Evolutionary conservation across 371 early-diverging fungal genomes (phyloP).

Genomic region (Syncephalis plumigaleata): DNA sequence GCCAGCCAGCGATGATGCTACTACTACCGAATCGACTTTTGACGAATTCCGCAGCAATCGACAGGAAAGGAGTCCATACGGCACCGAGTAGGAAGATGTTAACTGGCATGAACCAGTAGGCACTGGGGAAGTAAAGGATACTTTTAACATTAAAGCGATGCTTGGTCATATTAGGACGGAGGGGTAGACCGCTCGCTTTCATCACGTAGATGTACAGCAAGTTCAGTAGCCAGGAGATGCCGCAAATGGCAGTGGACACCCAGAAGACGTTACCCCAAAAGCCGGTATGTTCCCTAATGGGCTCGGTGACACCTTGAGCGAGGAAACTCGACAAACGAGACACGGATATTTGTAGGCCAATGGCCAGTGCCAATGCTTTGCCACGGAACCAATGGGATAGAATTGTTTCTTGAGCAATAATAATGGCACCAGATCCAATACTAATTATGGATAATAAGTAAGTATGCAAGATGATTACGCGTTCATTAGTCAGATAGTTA

Average conservation of each 20-base stretch:
- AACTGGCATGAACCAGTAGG: slow-evolving; percentile 25
- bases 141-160: slow-evolving; percentile 18
- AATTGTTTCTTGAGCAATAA: slow-evolving; percentile 35
- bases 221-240: slow-evolving; percentile 22
- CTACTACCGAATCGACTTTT: slow-evolving; percentile 19
- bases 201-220: slow-evolving; percentile 22
- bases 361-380: slow-evolving; percentile 14
- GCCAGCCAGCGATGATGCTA: slow-evolving; percentile 24
- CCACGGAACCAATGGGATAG: slow-evolving; percentile 36
- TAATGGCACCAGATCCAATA: slow-evolving; percentile 29
- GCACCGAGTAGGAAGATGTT: slow-evolving; percentile 26
- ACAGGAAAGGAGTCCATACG: slow-evolving; percentile 32
- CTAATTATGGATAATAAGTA: no score
- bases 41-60: slow-evolving; percentile 15
- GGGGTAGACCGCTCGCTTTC: slow-evolving; percentile 12
- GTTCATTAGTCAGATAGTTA: no score
- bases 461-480: no score
- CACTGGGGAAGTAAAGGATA: slow-evolving; percentile 21
- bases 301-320: slow-evolving; percentile 22
- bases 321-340: slow-evolving; percentile 26
- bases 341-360: slow-evolving; percentile 29
- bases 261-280: slow-evolving; percentile 32
- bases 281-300: slow-evolving; percentile 18
- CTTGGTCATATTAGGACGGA: slow-evolving; percentile 9
- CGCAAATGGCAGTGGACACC: slow-evolving; percentile 24